Evolutionary conservation across 306 rosid genomes (phyloP).

Genomic region (Vigna angularis): DNA sequence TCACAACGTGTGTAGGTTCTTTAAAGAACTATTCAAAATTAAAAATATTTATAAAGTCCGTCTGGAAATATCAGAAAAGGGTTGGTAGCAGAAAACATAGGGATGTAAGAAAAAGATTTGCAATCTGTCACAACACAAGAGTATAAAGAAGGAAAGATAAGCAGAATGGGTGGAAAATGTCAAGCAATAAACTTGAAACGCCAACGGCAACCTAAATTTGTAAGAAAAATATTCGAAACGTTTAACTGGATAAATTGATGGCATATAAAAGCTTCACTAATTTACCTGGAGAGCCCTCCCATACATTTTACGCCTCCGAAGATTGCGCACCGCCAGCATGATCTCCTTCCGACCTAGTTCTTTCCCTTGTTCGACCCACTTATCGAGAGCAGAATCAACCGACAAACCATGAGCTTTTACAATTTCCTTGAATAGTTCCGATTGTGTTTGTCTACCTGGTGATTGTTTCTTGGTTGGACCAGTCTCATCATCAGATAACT

Average conservation of each 20-base stretch:
- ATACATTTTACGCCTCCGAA: constrained; percentile 69
- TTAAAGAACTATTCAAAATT: too few relatives aligned
- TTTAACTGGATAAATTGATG: constrained; percentile 7
- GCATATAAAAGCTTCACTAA: constrained; percentile 2
- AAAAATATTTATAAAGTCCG: too few relatives aligned
- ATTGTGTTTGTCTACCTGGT: constrained; percentile 12
- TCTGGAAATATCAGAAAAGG: too few relatives aligned
- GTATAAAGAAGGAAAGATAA: neutral
- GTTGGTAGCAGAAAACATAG: too few relatives aligned
- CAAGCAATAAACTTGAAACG: neutral
- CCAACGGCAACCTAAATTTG: neutral
- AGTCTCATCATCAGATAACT: constrained; percentile 53
- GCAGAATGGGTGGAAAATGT: neutral
- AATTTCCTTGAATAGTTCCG: constrained; percentile 61
- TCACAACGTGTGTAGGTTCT: too few relatives aligned
- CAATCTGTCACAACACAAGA: neutral
- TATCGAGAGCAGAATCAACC: constrained; percentile 55
- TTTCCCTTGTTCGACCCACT: constrained; percentile 80
- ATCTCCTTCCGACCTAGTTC: constrained; percentile 57
- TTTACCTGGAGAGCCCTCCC: constrained; percentile 87
- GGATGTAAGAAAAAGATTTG: neutral
- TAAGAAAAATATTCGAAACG: constrained; percentile 1
- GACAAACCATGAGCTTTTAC: constrained; percentile 48
- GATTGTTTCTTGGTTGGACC: constrained; percentile 42
- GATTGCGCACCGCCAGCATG: constrained; percentile 49